Percentiles rank a stretch among this genome's conserved stretches.
Conservation (phyloP, 1,139 yeast species). For the Candida pseudocylindracea region DNA sequence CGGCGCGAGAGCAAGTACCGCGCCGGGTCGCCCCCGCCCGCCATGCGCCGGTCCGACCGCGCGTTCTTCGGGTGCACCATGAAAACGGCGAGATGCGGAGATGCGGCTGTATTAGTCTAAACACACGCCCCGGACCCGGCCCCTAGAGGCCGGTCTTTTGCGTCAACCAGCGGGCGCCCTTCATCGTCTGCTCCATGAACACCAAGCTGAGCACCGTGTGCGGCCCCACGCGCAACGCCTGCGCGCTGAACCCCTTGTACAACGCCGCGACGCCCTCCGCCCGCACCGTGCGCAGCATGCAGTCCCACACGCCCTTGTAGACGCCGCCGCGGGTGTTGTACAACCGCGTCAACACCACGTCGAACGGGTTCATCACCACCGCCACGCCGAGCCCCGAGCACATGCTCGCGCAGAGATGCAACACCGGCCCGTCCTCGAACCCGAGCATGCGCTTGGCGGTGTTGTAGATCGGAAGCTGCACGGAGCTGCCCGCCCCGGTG, state of each 20-base stretch:
- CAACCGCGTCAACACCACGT: constrained; percentile 80
- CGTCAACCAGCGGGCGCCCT: constrained; percentile 14
- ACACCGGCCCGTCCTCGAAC: constrained; percentile 37
- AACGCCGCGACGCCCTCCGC: constrained; percentile 76
- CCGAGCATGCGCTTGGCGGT: constrained; percentile 24
- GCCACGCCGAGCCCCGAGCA: constrained; percentile 84
- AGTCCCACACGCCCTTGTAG: constrained; percentile 74
- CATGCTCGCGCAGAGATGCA: constrained; percentile 59
- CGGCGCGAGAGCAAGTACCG: constrained; percentile 12
- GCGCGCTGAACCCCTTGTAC: constrained; percentile 91
- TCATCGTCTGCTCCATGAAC: constrained; percentile 91
- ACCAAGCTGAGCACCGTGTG: constrained; percentile 81
- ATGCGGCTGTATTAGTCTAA: no score
- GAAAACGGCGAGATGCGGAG: no score
- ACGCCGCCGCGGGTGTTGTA: constrained; percentile 84
- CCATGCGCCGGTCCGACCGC: constrained; percentile 28
- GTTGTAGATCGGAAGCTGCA: constrained; percentile 85
- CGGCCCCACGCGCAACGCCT: constrained; percentile 78
- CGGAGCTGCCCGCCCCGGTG: constrained; percentile 92
- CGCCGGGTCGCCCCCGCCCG: constrained; percentile 23
- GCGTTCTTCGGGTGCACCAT: no score
- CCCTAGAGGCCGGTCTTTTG: no score
- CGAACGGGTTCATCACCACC: constrained; percentile 94
- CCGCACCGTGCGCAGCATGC: constrained; percentile 58
- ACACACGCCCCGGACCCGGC: no score